Base-by-base conservation (phyloP, 805 yeast species). In the Candida alai region DNA sequence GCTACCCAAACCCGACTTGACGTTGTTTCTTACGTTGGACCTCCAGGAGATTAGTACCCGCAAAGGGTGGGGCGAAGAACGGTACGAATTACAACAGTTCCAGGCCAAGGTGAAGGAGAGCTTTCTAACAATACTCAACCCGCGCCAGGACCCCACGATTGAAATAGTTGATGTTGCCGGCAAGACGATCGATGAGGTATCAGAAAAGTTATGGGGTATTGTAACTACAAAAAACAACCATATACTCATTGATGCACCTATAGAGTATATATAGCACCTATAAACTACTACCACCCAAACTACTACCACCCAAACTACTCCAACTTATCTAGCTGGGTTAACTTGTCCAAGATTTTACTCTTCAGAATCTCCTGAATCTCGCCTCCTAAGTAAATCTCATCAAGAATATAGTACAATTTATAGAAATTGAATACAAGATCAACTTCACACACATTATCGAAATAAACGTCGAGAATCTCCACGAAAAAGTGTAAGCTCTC, bases 391-490 rank as follows among this genome's bases (percentile, higher is more conserved):
- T 82, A 86, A 54, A 93, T 72, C 57, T 89, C 96, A 55, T 93
- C 97, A 39, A 93, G 56, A 6, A 88, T 82, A 35, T 74, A 70
- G 56, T 88, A 85, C 9, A 86, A 80, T 56, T 83, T 86, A 66
- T 81, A 80, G 59, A 90, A 90, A 58, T 88, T 87, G 66, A 89
- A 93, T 14, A 93, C 94, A 37, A 93, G 70, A 55, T 90, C 97
- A 45, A 90, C 69, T 59, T 90, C 97, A 61, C 97, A 89, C 6
- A 90, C 97, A 49, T 80, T 87, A 44, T 87, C 82, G 50, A 90
- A 90, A 54, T 80, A 86, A 9, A 79, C 69, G 56, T 90, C 97
- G 36, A 90, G 63, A 6, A 87, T 77, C 59, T 93, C 96, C 13
- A 90, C 97, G 42, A 90, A 76, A 35, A 89, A 65, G 52, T 90